These are phyloP conservation scores for Corchorus olitorius DNA, from an alignment of 345 rosid genomes.

Conservation along the genomic window DNA sequence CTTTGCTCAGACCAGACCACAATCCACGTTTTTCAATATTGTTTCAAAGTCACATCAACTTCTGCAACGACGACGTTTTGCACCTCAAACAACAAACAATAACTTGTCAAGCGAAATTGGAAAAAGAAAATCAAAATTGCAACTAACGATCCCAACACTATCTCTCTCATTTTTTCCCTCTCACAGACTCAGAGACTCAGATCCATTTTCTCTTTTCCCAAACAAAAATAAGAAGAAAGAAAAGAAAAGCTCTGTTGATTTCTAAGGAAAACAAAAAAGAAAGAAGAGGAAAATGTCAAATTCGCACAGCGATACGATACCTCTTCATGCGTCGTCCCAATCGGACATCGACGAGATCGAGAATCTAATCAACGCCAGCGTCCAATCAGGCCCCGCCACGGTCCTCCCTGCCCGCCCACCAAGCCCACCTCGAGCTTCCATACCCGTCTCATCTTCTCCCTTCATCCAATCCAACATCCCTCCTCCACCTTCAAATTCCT, in stretches of 20 bases:
- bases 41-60: too few relatives aligned
- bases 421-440: conserved; percentile 78
- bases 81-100: too few relatives aligned
- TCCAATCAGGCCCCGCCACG: conserved; percentile 69
- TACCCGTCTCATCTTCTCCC: conserved; percentile 76
- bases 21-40: too few relatives aligned
- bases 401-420: conserved; percentile 87
- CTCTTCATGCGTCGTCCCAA: conserved; percentile 82
- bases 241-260: not conserved
- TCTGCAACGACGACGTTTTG: too few relatives aligned
- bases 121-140: too few relatives aligned
- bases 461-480: conserved; percentile 67
- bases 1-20: too few relatives aligned
- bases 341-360: conserved; percentile 99
- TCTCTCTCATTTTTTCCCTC: too few relatives aligned
- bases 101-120: too few relatives aligned
- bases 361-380: conserved; percentile 76
- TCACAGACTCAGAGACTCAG: too few relatives aligned
- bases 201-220: too few relatives aligned
- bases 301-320: conserved; percentile 71
- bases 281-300: conserved; percentile 55
- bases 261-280: too few relatives aligned
- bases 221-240: not conserved
- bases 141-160: too few relatives aligned
- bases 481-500: conserved; percentile 35